Conservation (phyloP, 2,329 filamentous ascomycete species). For the Paramyrothecium sp. region DNA sequence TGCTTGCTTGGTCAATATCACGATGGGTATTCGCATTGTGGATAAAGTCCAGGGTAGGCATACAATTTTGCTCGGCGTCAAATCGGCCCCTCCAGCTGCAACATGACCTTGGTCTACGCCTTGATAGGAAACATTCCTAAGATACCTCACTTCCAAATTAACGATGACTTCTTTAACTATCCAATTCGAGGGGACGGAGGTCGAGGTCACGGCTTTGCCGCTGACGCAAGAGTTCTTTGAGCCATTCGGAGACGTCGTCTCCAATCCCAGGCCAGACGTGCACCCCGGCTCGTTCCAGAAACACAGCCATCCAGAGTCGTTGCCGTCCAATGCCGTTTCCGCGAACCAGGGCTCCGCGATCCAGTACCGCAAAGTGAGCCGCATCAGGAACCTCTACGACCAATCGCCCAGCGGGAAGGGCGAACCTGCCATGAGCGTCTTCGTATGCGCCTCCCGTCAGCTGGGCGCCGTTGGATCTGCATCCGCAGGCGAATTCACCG, state of each 20-base stretch:
- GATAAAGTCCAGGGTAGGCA: too few relatives aligned
- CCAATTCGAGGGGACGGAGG: conserved; percentile 15
- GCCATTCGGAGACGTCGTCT: conserved; percentile 79
- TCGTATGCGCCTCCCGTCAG: conserved; percentile 63
- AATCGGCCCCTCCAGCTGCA: too few relatives aligned
- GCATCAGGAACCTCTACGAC: conserved; percentile 68
- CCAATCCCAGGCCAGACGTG: conserved; percentile 64
- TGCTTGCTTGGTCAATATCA: too few relatives aligned
- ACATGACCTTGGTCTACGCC: background rate
- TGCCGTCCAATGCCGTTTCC: conserved; percentile 50
- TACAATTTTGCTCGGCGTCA: too few relatives aligned
- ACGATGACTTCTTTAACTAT: conserved; percentile 22
- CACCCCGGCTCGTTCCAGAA: conserved; percentile 46
- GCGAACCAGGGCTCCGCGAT: conserved; percentile 87
- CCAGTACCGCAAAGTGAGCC: conserved; percentile 81
- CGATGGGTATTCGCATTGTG: too few relatives aligned
- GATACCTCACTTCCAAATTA: background rate
- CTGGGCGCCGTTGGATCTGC: conserved; percentile 14
- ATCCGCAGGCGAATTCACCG: conserved; percentile 43
- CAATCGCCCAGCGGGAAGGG: conserved; percentile 55
- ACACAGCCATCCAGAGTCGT: conserved; percentile 21
- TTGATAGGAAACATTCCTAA: background rate
- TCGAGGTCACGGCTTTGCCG: conserved; percentile 55
- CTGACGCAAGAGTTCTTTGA: conserved; percentile 70
- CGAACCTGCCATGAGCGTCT: conserved; percentile 77